These are phyloP conservation scores for Talaromyces piceae DNA, from an alignment of 2,329 filamentous ascomycete species.

Conservation along the genomic window DNA sequence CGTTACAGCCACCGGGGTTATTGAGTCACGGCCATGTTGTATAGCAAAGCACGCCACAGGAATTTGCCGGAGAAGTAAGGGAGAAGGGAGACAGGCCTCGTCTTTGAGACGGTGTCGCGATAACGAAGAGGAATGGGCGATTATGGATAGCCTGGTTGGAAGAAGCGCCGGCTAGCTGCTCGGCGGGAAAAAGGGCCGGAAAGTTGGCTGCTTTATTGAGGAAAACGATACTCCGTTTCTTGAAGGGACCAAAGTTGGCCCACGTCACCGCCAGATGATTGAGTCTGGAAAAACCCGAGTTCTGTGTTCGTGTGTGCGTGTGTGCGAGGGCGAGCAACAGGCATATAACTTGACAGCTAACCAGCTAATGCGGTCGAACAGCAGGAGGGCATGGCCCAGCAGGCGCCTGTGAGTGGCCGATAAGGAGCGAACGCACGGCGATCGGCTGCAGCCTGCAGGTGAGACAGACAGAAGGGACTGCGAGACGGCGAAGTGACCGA, in stretches of 20 bases:
- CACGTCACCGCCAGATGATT: conserved; percentile 8
- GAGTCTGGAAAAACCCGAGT: not conserved
- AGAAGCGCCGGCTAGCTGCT: not conserved
- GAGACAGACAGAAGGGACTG: not conserved
- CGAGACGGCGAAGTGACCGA: not conserved
- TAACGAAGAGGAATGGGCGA: conserved; percentile 1
- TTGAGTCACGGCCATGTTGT: conserved; percentile 8
- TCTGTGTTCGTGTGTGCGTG: no score
- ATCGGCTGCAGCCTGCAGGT: not conserved
- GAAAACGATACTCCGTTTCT: not conserved
- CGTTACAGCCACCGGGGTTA: conserved; percentile 10
- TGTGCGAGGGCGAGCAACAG: not conserved
- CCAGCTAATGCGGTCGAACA: not conserved
- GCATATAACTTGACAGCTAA: not conserved
- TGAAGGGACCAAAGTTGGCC: not conserved
- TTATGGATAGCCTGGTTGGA: not conserved
- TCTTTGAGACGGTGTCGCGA: not conserved
- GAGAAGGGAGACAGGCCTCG: not conserved
- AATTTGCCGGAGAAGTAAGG: conserved; percentile 12
- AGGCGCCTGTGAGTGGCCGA: conserved; percentile 7
- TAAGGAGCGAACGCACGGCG: not conserved
- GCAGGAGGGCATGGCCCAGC: conserved; percentile 9
- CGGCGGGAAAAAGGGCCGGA: not conserved
- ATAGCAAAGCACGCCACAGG: conserved; percentile 9
- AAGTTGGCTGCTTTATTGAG: not conserved